Base-by-base conservation (phyloP, 2,329 filamentous ascomycete genomes). In the Monosporascus cannonballus region DNA sequence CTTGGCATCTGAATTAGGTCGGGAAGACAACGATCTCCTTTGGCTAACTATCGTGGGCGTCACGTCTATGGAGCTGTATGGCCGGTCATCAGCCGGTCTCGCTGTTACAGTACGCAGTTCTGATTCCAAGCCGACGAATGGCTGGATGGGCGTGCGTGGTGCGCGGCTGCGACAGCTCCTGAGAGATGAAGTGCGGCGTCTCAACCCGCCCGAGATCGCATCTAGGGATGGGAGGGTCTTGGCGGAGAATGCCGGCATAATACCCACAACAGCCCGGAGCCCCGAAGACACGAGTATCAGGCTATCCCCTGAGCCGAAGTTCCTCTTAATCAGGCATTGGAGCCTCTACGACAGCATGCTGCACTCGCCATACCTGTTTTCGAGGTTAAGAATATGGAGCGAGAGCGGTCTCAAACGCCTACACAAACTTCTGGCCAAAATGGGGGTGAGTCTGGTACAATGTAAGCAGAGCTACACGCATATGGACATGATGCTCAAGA, bases 331-430 rank as follows among this genome's bases (percentile, higher is more conserved):
- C 50, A 80, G 94, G 36, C 94, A 99, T 68, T 99, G 94, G 94
- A 96, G 90, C 61, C 76, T 99, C 15, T 97, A 97, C 69, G 94
- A 99, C 65, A 96, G 91, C 68, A 97, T 99, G 94, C 79, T 97
- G 14, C 94, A 99, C 69, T 96, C 92, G 0, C 92, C 93, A 0
- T 97, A 96, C 65, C 81, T 99, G 4, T 93, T 95, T 54, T 90
- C 93, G 3, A 83, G 90, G 34, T 79, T 99, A 46, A 93, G 95
- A 70, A 91, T 96, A 47, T 99, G 94, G 93, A 95, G 86, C 55
- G 94, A 97, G 56, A 82, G 81, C 49, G 94, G 94, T 3, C 80
- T 89, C 50, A 96, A 95, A 68, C 83, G 93, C 49, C 76, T 99
- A 20, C 90, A 96, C 70, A 97, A 97, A 67, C 80, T 99, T 0